Base-by-base conservation (phyloP, 2,329 filamentous ascomycete species). In the Colletotrichum tabaci region DNA sequence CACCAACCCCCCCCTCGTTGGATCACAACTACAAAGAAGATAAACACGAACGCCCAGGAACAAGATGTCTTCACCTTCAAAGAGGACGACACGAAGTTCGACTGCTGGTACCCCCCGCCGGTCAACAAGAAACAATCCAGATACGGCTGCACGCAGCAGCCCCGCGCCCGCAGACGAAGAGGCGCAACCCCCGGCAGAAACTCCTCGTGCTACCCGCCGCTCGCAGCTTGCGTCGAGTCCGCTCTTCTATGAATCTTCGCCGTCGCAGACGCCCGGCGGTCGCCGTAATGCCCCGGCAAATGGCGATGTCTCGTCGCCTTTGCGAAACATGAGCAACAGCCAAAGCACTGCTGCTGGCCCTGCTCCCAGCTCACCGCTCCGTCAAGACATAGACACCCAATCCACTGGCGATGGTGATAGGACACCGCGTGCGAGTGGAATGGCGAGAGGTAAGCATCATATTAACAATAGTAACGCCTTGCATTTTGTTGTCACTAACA, bases 211-310 rank as follows among this genome's bases (percentile, higher is more conserved):
- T 66, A 82, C 80, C 61, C 83, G 84, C 44, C 76, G 82, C 26
- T 86, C 86, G 26, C 85, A 87, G 75, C 85, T 91, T 73, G 89
- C 90, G 6, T 96, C 94, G 4, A 97, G 95, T 70, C 95, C 95
- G 50, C 87, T 98, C 74, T 93, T 94, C 82, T 97, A 91, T 82
- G 90, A 88, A 76, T 90, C 86, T 2, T 84, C 86, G 12, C 82
- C 84, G 2, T 76, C 75, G 23, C 75, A 77, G 16, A 77, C 79
- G 1, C 72, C 64, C 10, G 76, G 76, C n/a, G 76, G 73, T 40
- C 60, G 60, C 16, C 77, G 77, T 13, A 76, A 80, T 76, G 79
- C 73, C 42, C 78, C 77, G 21, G 78, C 78, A 9, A 79, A 78
- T 50, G 76, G 77, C 55, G 81, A 84, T 62, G 82, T 84, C 15